Conservation (phyloP, 2,329 filamentous ascomycete species). For the Penicillium janthinellum region DNA sequence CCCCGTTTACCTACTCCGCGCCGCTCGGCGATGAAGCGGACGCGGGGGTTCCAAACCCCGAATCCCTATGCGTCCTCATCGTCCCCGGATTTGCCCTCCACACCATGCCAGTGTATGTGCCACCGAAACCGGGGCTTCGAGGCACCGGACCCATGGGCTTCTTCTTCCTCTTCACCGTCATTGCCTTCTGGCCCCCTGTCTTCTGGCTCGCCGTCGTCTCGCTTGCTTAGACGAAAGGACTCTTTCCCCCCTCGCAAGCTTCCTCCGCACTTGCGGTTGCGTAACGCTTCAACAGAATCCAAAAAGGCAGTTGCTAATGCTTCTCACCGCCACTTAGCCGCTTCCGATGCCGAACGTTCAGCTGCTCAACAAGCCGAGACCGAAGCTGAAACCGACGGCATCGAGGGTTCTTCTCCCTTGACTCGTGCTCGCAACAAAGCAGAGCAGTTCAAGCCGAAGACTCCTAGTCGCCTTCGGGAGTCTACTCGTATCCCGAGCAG, state of each 20-base stretch:
- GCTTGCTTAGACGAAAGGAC: too few relatives aligned
- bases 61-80: background rate
- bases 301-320: too few relatives aligned
- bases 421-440: constrained; percentile 40
- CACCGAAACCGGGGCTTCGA: background rate
- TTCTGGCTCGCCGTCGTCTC: background rate
- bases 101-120: background rate
- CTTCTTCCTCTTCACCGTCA: background rate
- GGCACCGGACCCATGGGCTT: background rate
- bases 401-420: constrained; percentile 32
- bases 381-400: constrained; percentile 24
- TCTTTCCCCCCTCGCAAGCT: too few relatives aligned
- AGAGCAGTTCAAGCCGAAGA: constrained; percentile 48
- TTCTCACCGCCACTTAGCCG: background rate
- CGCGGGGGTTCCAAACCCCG: background rate
- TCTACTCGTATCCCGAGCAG: constrained; percentile 33
- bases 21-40: background rate
- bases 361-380: background rate
- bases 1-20: background rate
- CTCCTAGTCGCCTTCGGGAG: constrained; percentile 45
- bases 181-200: background rate
- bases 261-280: too few relatives aligned
- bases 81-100: background rate
- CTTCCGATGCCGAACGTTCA: background rate
- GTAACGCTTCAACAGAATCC: too few relatives aligned